Conservation (phyloP, 306 rosid species). For the Trifolium fragiferum region DNA sequence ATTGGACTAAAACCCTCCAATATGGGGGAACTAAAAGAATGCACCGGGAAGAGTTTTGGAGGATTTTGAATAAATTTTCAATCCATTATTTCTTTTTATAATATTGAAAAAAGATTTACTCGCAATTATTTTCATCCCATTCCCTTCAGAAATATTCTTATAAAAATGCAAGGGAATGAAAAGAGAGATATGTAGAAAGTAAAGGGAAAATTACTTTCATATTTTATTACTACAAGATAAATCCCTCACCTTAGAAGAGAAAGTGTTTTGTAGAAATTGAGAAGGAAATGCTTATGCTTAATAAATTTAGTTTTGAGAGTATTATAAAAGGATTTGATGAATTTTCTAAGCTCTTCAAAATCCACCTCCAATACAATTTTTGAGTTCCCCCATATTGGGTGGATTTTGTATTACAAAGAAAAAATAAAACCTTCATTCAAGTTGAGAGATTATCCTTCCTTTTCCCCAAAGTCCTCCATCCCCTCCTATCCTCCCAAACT, state of each 20-base stretch:
- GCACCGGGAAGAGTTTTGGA: not conserved
- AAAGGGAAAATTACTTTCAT: not conserved
- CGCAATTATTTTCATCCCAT: not conserved
- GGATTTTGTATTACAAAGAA: not conserved
- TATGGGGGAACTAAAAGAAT: not conserved
- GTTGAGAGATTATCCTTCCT: not conserved
- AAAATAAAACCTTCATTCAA: not conserved
- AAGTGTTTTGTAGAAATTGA: not conserved
- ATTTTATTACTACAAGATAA: not conserved
- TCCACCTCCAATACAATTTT: not conserved
- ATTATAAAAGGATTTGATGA: slow-evolving; percentile 1
- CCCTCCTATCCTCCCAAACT: not conserved
- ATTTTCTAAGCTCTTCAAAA: not conserved
- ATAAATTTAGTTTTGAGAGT: not conserved
- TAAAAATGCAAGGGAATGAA: not conserved
- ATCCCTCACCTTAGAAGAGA: not conserved
- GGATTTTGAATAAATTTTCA: not conserved
- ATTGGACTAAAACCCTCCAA: not conserved
- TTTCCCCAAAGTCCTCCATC: not conserved
- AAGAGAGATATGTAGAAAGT: not conserved
- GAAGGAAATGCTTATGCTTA: not conserved
- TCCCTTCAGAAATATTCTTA: not conserved
- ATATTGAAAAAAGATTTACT: not conserved
- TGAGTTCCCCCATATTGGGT: not conserved
- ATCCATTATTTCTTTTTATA: not conserved